Evolutionary conservation across 371 early-diverging fungal genomes (phyloP), one percentile per base, ranked within the genome.

Genomic region (Coemansia sp.): DNA sequence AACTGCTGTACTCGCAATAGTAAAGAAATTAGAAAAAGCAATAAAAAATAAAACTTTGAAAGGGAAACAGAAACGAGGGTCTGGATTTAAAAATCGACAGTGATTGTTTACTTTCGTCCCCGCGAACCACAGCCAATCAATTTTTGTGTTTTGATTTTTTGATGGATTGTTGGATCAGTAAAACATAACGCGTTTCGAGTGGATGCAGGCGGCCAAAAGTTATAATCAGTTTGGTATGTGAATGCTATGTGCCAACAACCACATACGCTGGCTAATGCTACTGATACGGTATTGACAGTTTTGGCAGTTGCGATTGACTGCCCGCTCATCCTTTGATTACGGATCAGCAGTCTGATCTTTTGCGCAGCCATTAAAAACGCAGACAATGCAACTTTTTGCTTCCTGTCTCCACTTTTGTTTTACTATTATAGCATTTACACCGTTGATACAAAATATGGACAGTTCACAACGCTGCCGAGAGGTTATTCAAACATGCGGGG

Each of bases 401-500:
- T 36, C 9, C 26, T 51, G 51, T 9, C 17, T 51, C 21, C 21
- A 51, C 23, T 51, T 19, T 36, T 11, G 32, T 32, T 36, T 36
- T 36, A 36, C 3, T 36, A 36, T 36, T 36, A 36, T 36, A 11
- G 36, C 36, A 36, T 36, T 11, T 36, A 36, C 36, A 32, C 32
- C 9, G 32, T 32, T 32, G 36, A 36, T 29, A 29, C 29, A 29
- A 9, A 36, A 36, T 36, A 61, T 61, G 61, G 36, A 48, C 17
- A 19, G 9, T 15, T 40, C 6, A 13, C 58, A 46, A 40, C 32
- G 48, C 32, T 61, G 70, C n/a, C 17, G 26, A n/a, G 66, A 64
- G 8, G 32, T 57, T 1, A 44, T 74, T 6, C 49, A 21, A 19
- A 11, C 57, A 26, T 74, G 75, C 46, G 75, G 75, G 4, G 36